Evolutionary conservation across 2,329 filamentous ascomycete genomes (phyloP), one percentile per base, ranked within the genome.

Genomic region (Lachnellula occidentalis): DNA sequence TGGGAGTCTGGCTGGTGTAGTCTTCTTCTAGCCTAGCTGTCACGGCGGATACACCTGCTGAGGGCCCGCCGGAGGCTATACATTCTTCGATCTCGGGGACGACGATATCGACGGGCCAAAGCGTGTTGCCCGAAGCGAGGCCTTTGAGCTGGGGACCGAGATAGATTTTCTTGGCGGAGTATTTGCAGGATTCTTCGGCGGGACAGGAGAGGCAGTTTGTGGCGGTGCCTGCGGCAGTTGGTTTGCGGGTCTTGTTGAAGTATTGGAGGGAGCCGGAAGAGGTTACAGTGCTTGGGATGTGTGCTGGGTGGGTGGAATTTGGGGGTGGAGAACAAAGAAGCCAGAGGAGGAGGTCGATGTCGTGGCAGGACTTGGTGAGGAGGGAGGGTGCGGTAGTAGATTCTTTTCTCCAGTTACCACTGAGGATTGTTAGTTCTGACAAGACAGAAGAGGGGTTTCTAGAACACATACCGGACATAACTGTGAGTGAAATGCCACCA

Each of bases 401-500:
- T 61, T 90, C 84, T 59, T 88, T 89, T 5, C 92, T 83, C 94
- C 94, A 97, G 72, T 97, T 96, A 15, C 94, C 94, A 45, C 89
- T 79, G 53, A 8, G 9, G 49, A 19, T n/a, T 22, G 22, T 58
- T 50, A 56, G 59, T 51, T 39, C 11, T 21, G 17, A 34, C 9
- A 45, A 27, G 9, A 24, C 14, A 31, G 21, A 22, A 15, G 5
- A 15, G 14, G 36, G n/a, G 11, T 31, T n/a, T 15, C 19, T n/a
- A 27, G 15, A 17, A 31, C 31, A 31, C 68, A 50, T 70, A 79
- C 77, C 83, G 82, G 36, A 97, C 92, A 64, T 92, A 96, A 42
- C 86, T 90, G 70, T 96, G 92, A 0, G 87, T 79, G 69, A 95
- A 97, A 70, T 97, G 94, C 90, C 91, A 97, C 85, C 88, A 95